Conservation (phyloP, 202 grass and related monocot genomes). For the Carex arenaria region DNA sequence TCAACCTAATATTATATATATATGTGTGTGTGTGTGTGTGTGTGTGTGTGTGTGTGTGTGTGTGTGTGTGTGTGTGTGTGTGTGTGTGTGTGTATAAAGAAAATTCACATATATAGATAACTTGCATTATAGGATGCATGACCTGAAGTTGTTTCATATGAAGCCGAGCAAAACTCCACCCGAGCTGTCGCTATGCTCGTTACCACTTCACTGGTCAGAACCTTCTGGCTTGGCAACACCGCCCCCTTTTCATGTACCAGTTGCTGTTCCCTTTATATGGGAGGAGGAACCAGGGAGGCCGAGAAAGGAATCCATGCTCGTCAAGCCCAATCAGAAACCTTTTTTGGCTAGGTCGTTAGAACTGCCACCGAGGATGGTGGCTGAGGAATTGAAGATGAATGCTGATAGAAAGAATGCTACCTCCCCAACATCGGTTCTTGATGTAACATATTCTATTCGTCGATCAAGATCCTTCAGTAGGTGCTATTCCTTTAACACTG, state of each 20-base stretch:
- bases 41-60: no score
- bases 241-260: not conserved
- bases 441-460: not conserved
- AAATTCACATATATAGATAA: not conserved
- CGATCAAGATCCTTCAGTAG: not conserved
- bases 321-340: not conserved
- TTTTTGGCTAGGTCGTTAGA: not conserved
- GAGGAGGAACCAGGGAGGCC: conserved; percentile 33
- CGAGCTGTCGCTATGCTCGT: not conserved
- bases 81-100: no score
- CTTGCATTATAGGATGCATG: conserved; percentile 13
- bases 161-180: not conserved
- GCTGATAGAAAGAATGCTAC: not conserved
- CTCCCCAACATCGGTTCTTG: conserved; percentile 12
- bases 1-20: not conserved
- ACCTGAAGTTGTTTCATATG: not conserved
- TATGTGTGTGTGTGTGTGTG: no score
- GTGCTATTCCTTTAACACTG: not conserved
- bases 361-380: conserved; percentile 29
- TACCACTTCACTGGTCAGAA: not conserved
- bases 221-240: conserved; percentile 19
- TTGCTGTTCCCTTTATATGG: conserved; percentile 26
- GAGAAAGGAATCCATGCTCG: not conserved
- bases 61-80: no score
- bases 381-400: conserved; percentile 10